Evolutionary conservation across 1,284 basidiomycete genomes (phyloP), one percentile per base, ranked within the genome.

Genomic region (Pulveroboletus sp.): DNA sequence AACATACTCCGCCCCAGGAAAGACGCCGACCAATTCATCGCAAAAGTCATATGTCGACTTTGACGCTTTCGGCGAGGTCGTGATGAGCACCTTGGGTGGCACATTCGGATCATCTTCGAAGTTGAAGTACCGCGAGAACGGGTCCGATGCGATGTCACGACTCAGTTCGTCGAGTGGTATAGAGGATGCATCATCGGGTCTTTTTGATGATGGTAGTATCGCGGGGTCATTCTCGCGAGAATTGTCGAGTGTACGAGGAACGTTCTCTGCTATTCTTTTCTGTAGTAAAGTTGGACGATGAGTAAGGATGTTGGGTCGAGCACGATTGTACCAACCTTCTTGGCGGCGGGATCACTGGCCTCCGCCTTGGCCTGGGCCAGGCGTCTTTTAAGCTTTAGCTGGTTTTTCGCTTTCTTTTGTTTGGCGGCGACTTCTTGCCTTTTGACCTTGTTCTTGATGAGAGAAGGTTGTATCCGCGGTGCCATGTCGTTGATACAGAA

Each of bases 1-100:
- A 48, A 96, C 88, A 69, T 97, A 94, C 70, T 99, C 94, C 2
- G 94, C 93, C 7, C 97, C 97, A 28, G 97, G 96, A 67, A 99
- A 94, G 38, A 99, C 80, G 8, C 88, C 90, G 29, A 92, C 89
- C 12, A 99, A 76, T 72, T 99, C 96, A 61, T 95, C 91, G 64
- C 92, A 92, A 73, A 97, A 96, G 20, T 88, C 86, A 66, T 92
- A 94, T 0, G 93, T 95, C 9, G 82, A 72, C 65, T 89, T 91
- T 18, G 91, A 90, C 5, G 93, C 90, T 58, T 91, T 90, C n/a
- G 88, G 86, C 0, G 90, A 92, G 2, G 95, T 97, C 1, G 95
- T 98, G 55, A 98, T 84, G 51, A 98, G 80, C 48, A 97, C 86
- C 74, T 91, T 94, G 0, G 93, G 94, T 35, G 90, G 89, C 15